Percentiles rank a stretch among this genome's conserved stretches.
Evolutionary conservation across 208 protist genomes (phyloP).

Genomic region (Phytomonas sp.): DNA sequence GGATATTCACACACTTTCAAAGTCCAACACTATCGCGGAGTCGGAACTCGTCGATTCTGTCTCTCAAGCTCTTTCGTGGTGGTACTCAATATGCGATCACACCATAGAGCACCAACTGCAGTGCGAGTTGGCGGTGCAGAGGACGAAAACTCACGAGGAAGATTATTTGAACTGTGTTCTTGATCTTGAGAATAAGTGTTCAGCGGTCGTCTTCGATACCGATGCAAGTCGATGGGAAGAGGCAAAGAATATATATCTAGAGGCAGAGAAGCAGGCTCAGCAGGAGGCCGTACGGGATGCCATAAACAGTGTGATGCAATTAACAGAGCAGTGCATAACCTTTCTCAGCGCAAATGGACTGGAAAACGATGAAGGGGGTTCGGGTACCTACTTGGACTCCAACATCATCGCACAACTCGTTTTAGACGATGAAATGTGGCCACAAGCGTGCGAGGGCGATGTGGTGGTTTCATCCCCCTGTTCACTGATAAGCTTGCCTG

Average conservation of each 20-base stretch:
- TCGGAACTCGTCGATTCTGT: slow-evolving; percentile 40
- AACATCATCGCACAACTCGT: neutral
- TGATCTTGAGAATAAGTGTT: slow-evolving; percentile 38
- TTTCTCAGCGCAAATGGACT: neutral
- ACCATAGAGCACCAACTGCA: slow-evolving; percentile 45
- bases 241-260: slow-evolving; percentile 19
- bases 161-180: slow-evolving; percentile 35
- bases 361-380: neutral
- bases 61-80: slow-evolving; percentile 47
- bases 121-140: slow-evolving; percentile 29
- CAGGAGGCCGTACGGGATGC: slow-evolving; percentile 20
- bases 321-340: neutral
- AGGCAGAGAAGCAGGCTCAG: slow-evolving; percentile 14
- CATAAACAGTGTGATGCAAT: slow-evolving; percentile 23
- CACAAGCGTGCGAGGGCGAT: neutral
- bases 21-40: slow-evolving; percentile 25
- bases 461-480: neutral
- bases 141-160: slow-evolving; percentile 26
- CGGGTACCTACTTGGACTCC: neutral
- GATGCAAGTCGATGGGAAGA: slow-evolving; percentile 48
- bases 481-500: neutral
- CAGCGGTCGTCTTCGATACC: slow-evolving; percentile 31
- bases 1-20: slow-evolving; percentile 5
- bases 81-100: slow-evolving; percentile 64
- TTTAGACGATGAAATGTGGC: neutral